phyloP scores from a whole-genome alignment of 73 alveolate genomes.

The Tetrahymena thermophila region DNA sequence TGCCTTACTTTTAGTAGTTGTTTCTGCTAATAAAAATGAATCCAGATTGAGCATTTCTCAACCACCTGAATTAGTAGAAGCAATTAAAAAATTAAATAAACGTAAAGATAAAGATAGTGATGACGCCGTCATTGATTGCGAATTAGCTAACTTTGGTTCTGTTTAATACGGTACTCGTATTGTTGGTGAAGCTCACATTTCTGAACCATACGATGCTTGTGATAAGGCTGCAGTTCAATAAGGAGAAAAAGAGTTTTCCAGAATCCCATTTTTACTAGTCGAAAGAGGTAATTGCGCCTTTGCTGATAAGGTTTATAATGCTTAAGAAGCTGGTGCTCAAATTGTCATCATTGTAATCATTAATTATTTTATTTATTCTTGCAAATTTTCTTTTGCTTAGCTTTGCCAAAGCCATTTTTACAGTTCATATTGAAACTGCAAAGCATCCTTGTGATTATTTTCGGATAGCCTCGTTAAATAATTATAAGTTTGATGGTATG shows the following conservation, averaged over 20 bases:
- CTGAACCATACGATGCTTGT: not conserved
- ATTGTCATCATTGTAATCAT: not conserved
- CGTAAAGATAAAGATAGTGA: not conserved
- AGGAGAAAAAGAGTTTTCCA: not conserved
- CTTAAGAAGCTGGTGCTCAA: not conserved
- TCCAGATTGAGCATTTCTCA: not conserved
- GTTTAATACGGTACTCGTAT: not conserved
- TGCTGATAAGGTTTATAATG: not conserved
- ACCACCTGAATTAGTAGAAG: not conserved
- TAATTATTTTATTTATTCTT: not conserved
- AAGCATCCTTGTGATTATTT: too few relatives aligned
- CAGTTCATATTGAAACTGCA: too few relatives aligned
- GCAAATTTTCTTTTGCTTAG: not conserved
- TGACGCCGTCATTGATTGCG: not conserved
- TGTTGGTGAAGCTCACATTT: not conserved
- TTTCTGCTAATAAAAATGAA: not conserved
- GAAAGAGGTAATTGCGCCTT: not conserved
- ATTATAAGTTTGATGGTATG: too few relatives aligned
- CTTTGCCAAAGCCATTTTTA: too few relatives aligned
- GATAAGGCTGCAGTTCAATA: not conserved
- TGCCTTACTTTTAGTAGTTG: not conserved
- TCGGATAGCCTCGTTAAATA: too few relatives aligned
- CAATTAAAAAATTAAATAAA: not conserved
- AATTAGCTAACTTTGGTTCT: not conserved
- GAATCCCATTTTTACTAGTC: not conserved